Evolutionary conservation across 495 filamentous ascomycete genomes (phyloP), one percentile per base, ranked within the genome.

Genomic region (Neurospora sp.): DNA sequence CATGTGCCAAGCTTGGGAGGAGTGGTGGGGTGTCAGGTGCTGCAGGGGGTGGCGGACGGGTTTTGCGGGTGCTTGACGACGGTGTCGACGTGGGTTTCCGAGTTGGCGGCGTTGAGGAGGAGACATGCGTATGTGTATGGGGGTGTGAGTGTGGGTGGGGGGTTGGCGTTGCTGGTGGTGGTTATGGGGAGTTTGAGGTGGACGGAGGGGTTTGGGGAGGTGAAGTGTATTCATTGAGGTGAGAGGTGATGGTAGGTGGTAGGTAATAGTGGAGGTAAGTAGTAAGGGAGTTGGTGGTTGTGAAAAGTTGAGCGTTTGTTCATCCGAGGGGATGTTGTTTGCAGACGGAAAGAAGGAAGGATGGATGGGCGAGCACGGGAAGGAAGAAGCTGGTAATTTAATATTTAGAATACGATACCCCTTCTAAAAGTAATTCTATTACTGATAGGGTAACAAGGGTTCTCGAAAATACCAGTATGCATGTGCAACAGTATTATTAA

Each of bases 1-100:
- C 92, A 91, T 78, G 85, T 81, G 2, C 83, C 81, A 27, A 38
- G 71, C 20, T 22, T 81, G 31, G 88, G 84, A 7, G 84, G 84
- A 39, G 81, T 79, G 79, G 86, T 88, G 41, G 89, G 89, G 37
- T 96, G 94, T 78, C 92, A 94, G 84, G 89, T 97, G 3, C 79
- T 97, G 75, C 90, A 93, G 78, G 94, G 94, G 7, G 82, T 97
- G 35, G 87, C 91, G 83, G 94, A 98, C 84, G 95, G 95, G 69
- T 96, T 97, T 76, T 97, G 94, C 79, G 95, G 95, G 9, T 91
- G 91, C 74, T 82, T 93, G 77, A 97, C 94, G 12, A 98, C 95
- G 10, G 89, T 98, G n/a, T 94, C 91, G 76, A 98, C 94, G 6
- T 97, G 94, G 93, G 91, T 96, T 16, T 82, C 84, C 10, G 95